Conservation (phyloP, 805 yeast genomes). For the Cyberlindnera nakhonratchasimensis region DNA sequence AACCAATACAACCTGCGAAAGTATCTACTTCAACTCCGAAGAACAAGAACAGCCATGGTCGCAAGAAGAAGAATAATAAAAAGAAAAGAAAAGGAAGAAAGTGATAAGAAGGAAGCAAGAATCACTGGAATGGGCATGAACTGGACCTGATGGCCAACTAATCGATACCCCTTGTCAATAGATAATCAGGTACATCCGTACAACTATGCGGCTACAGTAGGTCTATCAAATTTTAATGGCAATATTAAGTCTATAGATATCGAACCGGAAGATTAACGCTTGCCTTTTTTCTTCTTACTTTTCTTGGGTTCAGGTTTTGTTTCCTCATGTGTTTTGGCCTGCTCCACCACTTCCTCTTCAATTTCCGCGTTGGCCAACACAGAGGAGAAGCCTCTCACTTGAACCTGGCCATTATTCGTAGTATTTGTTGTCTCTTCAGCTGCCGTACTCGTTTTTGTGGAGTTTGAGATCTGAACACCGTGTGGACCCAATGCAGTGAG, state of each 20-base stretch:
- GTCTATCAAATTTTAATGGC: neutral
- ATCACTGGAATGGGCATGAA: conserved; percentile 5
- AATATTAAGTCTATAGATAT: too few relatives aligned
- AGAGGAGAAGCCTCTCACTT: conserved; percentile 25
- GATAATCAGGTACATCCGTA: too few relatives aligned
- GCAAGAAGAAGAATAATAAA: conserved; percentile 16
- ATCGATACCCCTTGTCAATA: too few relatives aligned
- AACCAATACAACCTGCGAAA: too few relatives aligned
- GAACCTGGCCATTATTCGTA: neutral
- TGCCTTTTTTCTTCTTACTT: conserved; percentile 27
- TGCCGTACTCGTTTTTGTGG: neutral
- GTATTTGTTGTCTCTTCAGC: neutral
- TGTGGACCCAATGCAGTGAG: conserved; percentile 71
- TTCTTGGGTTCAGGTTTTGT: conserved; percentile 15
- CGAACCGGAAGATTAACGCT: too few relatives aligned
- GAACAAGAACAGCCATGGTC: conserved; percentile 12
- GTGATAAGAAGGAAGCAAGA: too few relatives aligned
- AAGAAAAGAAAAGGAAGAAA: conserved; percentile 13
- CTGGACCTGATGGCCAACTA: too few relatives aligned
- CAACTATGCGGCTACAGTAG: too few relatives aligned
- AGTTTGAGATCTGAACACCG: conserved; percentile 36
- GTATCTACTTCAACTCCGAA: neutral
- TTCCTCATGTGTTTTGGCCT: conserved; percentile 5
- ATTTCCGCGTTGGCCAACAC: conserved; percentile 26
- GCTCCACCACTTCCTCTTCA: conserved; percentile 15